Conservation (phyloP, 2,329 filamentous ascomycete genomes). For the Nemania sp. region DNA sequence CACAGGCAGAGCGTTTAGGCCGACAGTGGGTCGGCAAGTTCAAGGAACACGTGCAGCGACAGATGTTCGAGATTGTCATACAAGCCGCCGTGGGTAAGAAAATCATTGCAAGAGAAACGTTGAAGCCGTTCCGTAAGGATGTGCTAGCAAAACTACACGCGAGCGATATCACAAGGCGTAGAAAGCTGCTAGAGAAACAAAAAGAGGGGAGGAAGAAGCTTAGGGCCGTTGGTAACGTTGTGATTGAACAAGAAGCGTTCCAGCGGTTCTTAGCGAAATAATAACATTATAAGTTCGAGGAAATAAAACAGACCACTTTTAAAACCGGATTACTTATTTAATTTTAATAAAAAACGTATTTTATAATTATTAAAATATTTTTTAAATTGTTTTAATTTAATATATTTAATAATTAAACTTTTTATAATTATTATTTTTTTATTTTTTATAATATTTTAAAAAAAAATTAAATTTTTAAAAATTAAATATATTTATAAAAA, state of each 20-base stretch:
- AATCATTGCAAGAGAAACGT: conserved; percentile 87
- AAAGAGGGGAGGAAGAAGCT: conserved; percentile 93
- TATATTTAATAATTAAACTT: too few species aligned
- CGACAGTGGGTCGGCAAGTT: conserved; percentile 92
- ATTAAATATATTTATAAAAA: too few species aligned
- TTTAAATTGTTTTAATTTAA: too few species aligned
- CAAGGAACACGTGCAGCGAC: conserved; percentile 92
- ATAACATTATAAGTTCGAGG: too few species aligned
- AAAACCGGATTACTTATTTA: too few species aligned
- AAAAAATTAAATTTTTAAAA: too few species aligned
- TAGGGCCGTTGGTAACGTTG: conserved; percentile 81
- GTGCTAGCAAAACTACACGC: conserved; percentile 92
- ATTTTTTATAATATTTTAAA: too few species aligned
- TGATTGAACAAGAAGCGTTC: conserved; percentile 96
- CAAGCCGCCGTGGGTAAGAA: conserved; percentile 83
- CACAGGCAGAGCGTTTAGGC: conserved; percentile 79
- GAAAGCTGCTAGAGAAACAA: conserved; percentile 92
- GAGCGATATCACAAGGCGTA: conserved; percentile 77
- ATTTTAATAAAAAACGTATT: too few species aligned
- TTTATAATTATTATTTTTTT: too few species aligned
- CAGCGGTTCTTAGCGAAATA: conserved; percentile 89
- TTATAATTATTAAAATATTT: too few species aligned
- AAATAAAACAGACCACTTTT: too few species aligned
- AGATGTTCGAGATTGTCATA: conserved; percentile 97
- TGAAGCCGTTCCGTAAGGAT: conserved; percentile 96